Percentiles rank a stretch among this genome's conserved stretches.
phyloP scores from a whole-genome alignment of 148 eudicot genomes.

The Gaultheria prostrata region DNA sequence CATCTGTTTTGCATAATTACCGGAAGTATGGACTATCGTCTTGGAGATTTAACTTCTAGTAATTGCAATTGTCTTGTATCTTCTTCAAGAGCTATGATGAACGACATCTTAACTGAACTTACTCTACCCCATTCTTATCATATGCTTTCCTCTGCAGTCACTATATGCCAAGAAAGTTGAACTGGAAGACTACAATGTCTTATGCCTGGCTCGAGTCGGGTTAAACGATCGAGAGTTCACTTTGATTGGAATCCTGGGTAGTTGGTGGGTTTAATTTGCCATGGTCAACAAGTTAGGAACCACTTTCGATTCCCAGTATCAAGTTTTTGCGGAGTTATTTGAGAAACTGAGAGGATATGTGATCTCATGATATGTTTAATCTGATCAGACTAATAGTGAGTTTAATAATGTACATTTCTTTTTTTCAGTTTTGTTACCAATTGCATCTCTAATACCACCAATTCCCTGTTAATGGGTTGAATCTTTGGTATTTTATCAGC shows the following conservation, averaged over 20 bases:
- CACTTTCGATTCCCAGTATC: conserved; percentile 9
- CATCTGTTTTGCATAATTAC: too few relatives aligned
- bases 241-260: conserved; percentile 37
- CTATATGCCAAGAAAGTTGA: conserved; percentile 36
- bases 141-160: conserved; percentile 28
- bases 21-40: too few relatives aligned
- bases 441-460: too few relatives aligned
- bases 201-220: conserved; percentile 34
- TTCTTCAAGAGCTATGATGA: not conserved
- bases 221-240: conserved; percentile 25
- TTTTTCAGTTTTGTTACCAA: too few relatives aligned
- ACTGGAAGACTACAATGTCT: conserved; percentile 32
- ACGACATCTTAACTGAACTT: not conserved
- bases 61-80: too few relatives aligned
- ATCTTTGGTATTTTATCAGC: too few relatives aligned
- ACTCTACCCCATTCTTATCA: not conserved
- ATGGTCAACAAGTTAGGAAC: conserved; percentile 2
- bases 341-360: conserved; percentile 3
- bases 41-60: too few relatives aligned
- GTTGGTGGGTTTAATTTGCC: conserved; percentile 40
- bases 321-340: not conserved
- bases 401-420: not conserved
- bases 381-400: not conserved
- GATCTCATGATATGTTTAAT: not conserved
- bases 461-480: too few relatives aligned